Evolutionary conservation across 768 basidiomycete genomes (phyloP).

Genomic region (Pleurotus citrinopileatus): DNA sequence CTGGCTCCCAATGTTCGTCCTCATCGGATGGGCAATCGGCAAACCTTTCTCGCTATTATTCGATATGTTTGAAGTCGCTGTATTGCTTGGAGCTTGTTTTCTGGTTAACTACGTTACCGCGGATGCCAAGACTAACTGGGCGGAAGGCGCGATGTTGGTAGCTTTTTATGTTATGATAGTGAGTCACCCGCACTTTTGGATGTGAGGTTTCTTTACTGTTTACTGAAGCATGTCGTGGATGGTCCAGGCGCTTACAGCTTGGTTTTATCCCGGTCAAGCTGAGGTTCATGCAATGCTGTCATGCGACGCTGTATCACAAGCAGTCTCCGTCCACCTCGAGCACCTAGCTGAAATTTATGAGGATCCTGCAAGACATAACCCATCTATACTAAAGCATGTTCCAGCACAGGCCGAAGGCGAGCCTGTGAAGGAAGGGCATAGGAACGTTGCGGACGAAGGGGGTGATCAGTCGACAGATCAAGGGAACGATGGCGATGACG

Average conservation of each 20-base stretch:
- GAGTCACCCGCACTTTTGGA: constrained; percentile 12
- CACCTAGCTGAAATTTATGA: background rate
- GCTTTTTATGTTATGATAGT: constrained; percentile 69
- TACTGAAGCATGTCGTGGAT: background rate
- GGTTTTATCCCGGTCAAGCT: constrained; percentile 63
- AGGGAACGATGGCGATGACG: background rate
- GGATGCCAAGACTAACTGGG: constrained; percentile 79
- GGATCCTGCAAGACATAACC: too few relatives aligned
- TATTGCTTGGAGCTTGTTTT: constrained; percentile 66
- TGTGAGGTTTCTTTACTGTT: constrained; percentile 2
- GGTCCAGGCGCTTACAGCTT: constrained; percentile 60
- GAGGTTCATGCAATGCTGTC: constrained; percentile 41
- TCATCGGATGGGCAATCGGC: constrained; percentile 64
- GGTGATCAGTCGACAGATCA: background rate
- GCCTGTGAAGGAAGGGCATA: background rate
- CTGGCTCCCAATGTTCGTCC: constrained; percentile 72
- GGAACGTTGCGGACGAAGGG: too few relatives aligned
- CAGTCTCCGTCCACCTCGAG: constrained; percentile 12
- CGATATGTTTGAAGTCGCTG: constrained; percentile 66
- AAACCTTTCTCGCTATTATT: constrained; percentile 67
- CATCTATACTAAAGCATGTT: too few relatives aligned
- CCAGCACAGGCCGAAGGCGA: background rate
- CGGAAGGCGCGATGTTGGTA: constrained; percentile 65
- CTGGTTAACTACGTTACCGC: constrained; percentile 79
- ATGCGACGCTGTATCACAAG: constrained; percentile 38